Percentiles rank a stretch among this genome's conserved stretches.
Evolutionary conservation across 257 asterid genomes (phyloP).

Genomic region (Craterostigma plantagineum): DNA sequence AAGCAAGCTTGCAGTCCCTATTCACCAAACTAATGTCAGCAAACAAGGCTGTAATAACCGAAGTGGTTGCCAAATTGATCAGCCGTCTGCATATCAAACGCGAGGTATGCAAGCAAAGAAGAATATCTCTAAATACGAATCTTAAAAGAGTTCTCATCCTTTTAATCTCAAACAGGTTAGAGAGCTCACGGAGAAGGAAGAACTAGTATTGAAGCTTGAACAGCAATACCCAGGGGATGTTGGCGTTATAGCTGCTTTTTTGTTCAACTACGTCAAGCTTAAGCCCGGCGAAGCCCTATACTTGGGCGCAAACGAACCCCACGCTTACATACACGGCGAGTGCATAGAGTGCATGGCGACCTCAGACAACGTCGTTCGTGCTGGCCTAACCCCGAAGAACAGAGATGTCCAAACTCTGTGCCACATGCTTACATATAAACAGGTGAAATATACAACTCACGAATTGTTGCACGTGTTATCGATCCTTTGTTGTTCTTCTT

Average conservation of each 20-base stretch:
- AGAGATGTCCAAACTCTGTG: slow-evolving; percentile 77
- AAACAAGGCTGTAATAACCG: slow-evolving; percentile 29
- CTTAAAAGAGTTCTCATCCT: background rate
- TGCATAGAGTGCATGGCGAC: slow-evolving; percentile 98
- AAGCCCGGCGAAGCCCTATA: slow-evolving; percentile 82
- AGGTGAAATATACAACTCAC: slow-evolving; percentile 22
- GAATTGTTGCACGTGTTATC: no score
- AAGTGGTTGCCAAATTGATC: slow-evolving; percentile 38
- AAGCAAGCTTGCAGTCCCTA: slow-evolving; percentile 36
- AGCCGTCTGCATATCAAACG: slow-evolving; percentile 37
- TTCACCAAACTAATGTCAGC: slow-evolving; percentile 69
- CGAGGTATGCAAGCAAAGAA: slow-evolving; percentile 24
- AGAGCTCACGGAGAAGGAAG: slow-evolving; percentile 58
- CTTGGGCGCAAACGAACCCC: slow-evolving; percentile 90
- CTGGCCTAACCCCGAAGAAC: slow-evolving; percentile 84
- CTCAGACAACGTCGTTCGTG: slow-evolving; percentile 91
- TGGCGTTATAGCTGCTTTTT: slow-evolving; percentile 66
- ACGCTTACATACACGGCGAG: slow-evolving; percentile 76
- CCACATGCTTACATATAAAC: slow-evolving; percentile 95
- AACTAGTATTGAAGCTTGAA: slow-evolving; percentile 54
- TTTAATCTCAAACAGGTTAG: slow-evolving; percentile 22
- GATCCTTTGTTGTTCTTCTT: background rate
- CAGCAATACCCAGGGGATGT: slow-evolving; percentile 77
- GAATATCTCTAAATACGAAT: background rate
- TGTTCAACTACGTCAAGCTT: slow-evolving; percentile 64